Conservation (phyloP, 257 asterid genomes). For the Solanum arcanum region DNA sequence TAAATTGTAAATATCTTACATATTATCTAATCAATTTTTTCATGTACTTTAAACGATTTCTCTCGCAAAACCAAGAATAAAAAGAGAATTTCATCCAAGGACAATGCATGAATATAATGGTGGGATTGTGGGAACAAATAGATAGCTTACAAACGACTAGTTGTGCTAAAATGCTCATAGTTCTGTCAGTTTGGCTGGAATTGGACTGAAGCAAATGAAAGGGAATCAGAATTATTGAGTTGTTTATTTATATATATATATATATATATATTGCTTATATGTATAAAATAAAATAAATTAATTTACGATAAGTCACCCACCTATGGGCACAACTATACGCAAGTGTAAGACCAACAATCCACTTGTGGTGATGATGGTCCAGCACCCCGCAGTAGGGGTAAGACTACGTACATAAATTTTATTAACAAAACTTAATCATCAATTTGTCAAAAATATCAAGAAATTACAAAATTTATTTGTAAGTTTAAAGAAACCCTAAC, state of each 20-base stretch:
- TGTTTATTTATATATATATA: background rate
- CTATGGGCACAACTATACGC: background rate
- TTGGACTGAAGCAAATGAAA: background rate
- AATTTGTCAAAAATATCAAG: background rate
- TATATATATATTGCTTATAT: too few relatives aligned
- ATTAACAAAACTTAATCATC: background rate
- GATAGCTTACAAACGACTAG: background rate
- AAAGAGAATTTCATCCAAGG: background rate
- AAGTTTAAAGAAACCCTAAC: background rate
- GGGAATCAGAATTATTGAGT: background rate
- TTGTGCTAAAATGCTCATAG: background rate
- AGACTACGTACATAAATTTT: background rate
- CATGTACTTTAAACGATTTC: background rate
- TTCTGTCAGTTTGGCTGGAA: background rate
- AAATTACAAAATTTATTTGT: background rate
- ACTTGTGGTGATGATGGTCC: background rate
- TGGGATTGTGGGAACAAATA: background rate
- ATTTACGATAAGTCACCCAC: background rate
- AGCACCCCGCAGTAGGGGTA: background rate
- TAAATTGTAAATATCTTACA: background rate
- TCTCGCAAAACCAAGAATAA: background rate
- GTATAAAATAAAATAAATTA: too few relatives aligned
- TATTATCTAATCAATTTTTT: background rate
- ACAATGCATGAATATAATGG: background rate
- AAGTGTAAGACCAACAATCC: background rate